A percentile compares a stretch with the other conserved stretches of the same genome.
phyloP scores from a whole-genome alignment of 495 filamentous ascomycete genomes.

The Talaromyces nanjingensis region DNA sequence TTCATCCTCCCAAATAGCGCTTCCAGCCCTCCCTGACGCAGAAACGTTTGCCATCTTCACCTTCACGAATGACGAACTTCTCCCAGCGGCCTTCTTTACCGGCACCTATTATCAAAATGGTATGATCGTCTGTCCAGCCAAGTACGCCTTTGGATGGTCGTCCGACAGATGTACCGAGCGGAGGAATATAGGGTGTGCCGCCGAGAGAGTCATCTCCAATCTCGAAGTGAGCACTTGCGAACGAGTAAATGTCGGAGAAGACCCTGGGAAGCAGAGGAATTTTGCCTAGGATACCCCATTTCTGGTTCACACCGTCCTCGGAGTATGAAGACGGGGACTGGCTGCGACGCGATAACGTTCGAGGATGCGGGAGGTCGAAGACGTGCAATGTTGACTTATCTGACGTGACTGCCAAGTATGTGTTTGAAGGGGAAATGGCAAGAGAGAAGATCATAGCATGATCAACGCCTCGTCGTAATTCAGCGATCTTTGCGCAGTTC shows the following conservation, averaged over 20 bases:
- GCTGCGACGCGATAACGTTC: slow-evolving; percentile 23
- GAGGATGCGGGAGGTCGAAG: slow-evolving; percentile 62
- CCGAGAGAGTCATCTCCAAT: slow-evolving; percentile 60
- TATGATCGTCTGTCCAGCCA: slow-evolving; percentile 66
- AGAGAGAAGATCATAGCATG: slow-evolving; percentile 81
- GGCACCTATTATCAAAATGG: slow-evolving; percentile 69
- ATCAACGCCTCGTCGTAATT: slow-evolving; percentile 84
- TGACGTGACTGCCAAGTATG: slow-evolving; percentile 82
- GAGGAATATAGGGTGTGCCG: slow-evolving; percentile 33
- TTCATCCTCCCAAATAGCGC: slow-evolving; percentile 57
- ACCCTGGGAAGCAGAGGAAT: slow-evolving; percentile 71
- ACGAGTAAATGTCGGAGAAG: slow-evolving; percentile 82
- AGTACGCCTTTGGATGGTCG: slow-evolving; percentile 67
- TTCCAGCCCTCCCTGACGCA: slow-evolving; percentile 73
- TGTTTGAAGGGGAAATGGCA: slow-evolving; percentile 73
- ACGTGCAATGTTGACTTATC: slow-evolving; percentile 95
- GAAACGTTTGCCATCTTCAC: slow-evolving; percentile 52
- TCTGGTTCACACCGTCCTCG: slow-evolving; percentile 50
- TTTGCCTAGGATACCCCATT: slow-evolving; percentile 74
- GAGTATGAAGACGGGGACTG: slow-evolving; percentile 25
- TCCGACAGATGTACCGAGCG: slow-evolving; percentile 40
- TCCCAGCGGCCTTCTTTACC: slow-evolving; percentile 80
- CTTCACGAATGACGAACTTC: slow-evolving; percentile 62
- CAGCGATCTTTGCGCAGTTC: slow-evolving; percentile 71
- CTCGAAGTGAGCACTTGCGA: slow-evolving; percentile 66